These are phyloP conservation scores for Tolypocladium tundrense DNA, from an alignment of 2,329 filamentous ascomycete species.

Conservation along the genomic window DNA sequence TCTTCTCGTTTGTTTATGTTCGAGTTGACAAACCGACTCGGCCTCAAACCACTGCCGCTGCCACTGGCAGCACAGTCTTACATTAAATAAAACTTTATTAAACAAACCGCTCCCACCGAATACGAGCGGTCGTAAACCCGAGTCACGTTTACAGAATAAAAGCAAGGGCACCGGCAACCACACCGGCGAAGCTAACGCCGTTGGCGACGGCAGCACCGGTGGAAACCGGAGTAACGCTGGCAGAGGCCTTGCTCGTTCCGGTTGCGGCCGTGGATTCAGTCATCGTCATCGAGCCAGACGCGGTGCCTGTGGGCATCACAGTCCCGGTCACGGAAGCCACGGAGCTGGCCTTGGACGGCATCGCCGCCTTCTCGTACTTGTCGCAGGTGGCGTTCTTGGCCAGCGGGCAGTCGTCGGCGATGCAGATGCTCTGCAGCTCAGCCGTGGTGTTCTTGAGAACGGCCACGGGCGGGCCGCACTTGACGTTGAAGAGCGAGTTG, in stretches of 20 bases:
- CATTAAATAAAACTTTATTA: neutral
- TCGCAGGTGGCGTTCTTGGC: slow-evolving; percentile 34
- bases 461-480: slow-evolving; percentile 35
- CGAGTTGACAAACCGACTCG: no score
- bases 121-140: neutral
- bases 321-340: slow-evolving; percentile 7
- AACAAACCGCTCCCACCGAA: neutral
- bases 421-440: slow-evolving; percentile 47
- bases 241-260: neutral
- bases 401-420: slow-evolving; percentile 34
- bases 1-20: no score
- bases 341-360: slow-evolving; percentile 9
- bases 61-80: no score
- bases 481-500: slow-evolving; percentile 37
- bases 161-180: slow-evolving; percentile 15
- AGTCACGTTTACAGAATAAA: slow-evolving; percentile 13
- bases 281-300: slow-evolving; percentile 1
- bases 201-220: slow-evolving; percentile 14
- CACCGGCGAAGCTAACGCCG: slow-evolving; percentile 16
- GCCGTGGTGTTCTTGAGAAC: slow-evolving; percentile 33
- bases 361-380: slow-evolving; percentile 25
- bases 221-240: slow-evolving; percentile 4
- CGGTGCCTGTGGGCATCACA: slow-evolving; percentile 5
- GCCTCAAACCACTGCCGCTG: no score
- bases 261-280: neutral